Conservation (phyloP, 179 eudicot genomes). For the Sideroxylon spinosum region DNA sequence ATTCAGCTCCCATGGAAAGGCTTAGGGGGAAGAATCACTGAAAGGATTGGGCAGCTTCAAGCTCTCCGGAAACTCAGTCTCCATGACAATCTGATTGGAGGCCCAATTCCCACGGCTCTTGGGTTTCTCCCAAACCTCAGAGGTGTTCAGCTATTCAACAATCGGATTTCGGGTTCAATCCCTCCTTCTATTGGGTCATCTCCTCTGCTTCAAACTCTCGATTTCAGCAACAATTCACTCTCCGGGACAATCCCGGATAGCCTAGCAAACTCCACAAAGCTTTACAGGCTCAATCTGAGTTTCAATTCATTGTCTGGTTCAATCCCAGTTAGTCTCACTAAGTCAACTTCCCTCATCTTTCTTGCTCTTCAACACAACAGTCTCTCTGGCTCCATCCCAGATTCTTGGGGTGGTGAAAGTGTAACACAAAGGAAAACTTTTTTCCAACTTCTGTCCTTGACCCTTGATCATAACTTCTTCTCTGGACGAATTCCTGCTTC, state of each 20-base stretch:
- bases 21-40: conserved; percentile 53
- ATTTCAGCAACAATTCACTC: conserved; percentile 57
- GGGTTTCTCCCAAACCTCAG: conserved; percentile 74
- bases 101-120: conserved; percentile 60
- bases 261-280: conserved; percentile 43
- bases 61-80: conserved; percentile 77
- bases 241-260: conserved; percentile 48
- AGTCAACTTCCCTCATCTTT: conserved; percentile 38
- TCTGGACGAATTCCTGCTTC: conserved; percentile 10
- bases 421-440: not conserved
- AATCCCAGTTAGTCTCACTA: conserved; percentile 48
- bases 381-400: conserved; percentile 48
- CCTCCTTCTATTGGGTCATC: conserved; percentile 59
- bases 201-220: conserved; percentile 55
- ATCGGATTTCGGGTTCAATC: conserved; percentile 61
- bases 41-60: conserved; percentile 53
- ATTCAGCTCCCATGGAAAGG: conserved; percentile 80
- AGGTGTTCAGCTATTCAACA: conserved; percentile 69
- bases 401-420: not conserved
- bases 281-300: conserved; percentile 65
- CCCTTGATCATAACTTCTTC: conserved; percentile 1
- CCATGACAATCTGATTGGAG: conserved; percentile 69
- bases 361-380: conserved; percentile 59
- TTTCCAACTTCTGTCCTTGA: not conserved
- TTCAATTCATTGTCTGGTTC: conserved; percentile 57